These are phyloP conservation scores for Cyberlindnera nakhonratchasimensis DNA, from an alignment of 805 yeast species.

Conservation along the genomic window DNA sequence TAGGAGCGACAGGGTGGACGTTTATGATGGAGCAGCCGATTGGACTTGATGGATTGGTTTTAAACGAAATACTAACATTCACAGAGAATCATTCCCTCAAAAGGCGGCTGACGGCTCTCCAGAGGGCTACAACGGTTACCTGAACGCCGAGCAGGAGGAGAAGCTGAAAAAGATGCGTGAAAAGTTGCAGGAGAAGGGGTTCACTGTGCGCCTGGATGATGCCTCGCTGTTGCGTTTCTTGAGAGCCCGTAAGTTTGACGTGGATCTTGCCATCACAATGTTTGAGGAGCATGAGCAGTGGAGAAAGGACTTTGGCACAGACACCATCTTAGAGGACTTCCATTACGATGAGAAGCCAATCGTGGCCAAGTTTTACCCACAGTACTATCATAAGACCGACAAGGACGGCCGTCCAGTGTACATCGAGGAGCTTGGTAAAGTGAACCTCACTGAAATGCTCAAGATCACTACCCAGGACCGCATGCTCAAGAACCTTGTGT, in stretches of 20 bases:
- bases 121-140: conserved; percentile 79
- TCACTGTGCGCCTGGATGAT: conserved; percentile 77
- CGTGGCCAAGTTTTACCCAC: conserved; percentile 90
- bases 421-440: conserved; percentile 89
- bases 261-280: conserved; percentile 77
- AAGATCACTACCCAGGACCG: conserved; percentile 93
- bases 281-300: conserved; percentile 83
- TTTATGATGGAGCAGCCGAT: too few species aligned
- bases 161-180: conserved; percentile 56
- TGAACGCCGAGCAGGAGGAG: conserved; percentile 64
- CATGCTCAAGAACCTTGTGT: conserved; percentile 91
- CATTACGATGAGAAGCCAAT: conserved; percentile 88
- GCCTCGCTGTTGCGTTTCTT: conserved; percentile 81
- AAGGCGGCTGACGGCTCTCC: conserved; percentile 55
- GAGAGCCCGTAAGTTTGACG: conserved; percentile 93
- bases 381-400: conserved; percentile 95
- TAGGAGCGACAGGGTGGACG: too few species aligned
- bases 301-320: conserved; percentile 84
- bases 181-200: conserved; percentile 60
- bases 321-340: conserved; percentile 83
- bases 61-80: too few species aligned
- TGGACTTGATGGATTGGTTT: background rate
- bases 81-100: conserved; percentile 62
- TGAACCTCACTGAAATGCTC: conserved; percentile 86
- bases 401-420: conserved; percentile 96